Evolutionary conservation across 305 asterid genomes (phyloP).

Genomic region (Plantago coronopus): DNA sequence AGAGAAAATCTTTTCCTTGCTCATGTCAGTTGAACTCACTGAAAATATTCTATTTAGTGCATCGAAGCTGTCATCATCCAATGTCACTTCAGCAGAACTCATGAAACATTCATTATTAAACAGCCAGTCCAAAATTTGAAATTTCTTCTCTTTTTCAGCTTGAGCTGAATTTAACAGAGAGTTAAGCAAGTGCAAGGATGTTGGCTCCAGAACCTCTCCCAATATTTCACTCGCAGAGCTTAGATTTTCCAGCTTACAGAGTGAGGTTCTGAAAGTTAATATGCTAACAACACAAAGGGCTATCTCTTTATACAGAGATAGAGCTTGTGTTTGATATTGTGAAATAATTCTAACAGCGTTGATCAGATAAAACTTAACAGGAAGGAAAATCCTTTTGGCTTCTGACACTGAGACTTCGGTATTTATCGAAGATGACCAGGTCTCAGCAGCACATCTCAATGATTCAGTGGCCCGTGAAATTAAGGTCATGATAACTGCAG

Average conservation of each 20-base stretch:
- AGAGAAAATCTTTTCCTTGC: constrained; percentile 41
- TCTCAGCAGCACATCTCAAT: constrained; percentile 65
- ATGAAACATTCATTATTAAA: constrained; percentile 36
- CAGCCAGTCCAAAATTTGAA: constrained; percentile 71
- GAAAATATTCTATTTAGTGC: constrained; percentile 42
- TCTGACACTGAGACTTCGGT: constrained; percentile 54
- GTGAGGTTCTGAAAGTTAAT: constrained; percentile 62
- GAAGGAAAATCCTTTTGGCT: constrained; percentile 89
- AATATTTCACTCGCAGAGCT: constrained; percentile 60
- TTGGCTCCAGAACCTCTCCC: constrained; percentile 77
- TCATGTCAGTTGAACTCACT: constrained; percentile 37
- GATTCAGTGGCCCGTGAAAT: constrained; percentile 71
- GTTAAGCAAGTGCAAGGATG: constrained; percentile 81
- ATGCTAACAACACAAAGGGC: constrained; percentile 54
- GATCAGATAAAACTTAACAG: constrained; percentile 83
- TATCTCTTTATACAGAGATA: constrained; percentile 67
- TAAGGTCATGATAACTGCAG: constrained; percentile 56
- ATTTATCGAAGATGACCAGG: constrained; percentile 56
- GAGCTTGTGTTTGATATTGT: constrained; percentile 68
- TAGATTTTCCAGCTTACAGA: constrained; percentile 56
- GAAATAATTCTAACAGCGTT: constrained; percentile 89
- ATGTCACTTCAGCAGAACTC: constrained; percentile 27
- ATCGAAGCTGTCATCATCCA: constrained; percentile 19
- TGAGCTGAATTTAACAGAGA: constrained; percentile 68
- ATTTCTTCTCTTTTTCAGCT: constrained; percentile 57